These are phyloP conservation scores for Stylonectria norvegica DNA, from an alignment of 2,329 filamentous ascomycete species.

Conservation along the genomic window DNA sequence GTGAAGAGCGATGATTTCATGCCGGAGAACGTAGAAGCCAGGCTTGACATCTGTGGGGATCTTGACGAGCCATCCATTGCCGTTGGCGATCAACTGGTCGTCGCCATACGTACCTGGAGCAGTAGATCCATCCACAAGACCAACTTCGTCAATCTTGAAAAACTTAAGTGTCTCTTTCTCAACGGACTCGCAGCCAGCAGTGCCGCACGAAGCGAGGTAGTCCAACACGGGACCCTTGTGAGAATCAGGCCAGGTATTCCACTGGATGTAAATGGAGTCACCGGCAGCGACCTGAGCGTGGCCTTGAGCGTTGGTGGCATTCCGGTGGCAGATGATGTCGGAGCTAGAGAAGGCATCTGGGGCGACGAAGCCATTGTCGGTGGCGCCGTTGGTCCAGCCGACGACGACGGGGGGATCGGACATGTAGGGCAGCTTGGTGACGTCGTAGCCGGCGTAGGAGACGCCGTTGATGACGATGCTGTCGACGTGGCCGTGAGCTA, in stretches of 20 bases:
- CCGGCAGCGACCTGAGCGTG: constrained; percentile 40
- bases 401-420: constrained; percentile 21
- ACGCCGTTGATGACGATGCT: constrained; percentile 26
- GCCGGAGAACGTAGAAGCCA: constrained; percentile 47
- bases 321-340: constrained; percentile 49
- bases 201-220: constrained; percentile 58
- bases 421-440: constrained; percentile 17
- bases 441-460: constrained; percentile 22
- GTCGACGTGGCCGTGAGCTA: constrained; percentile 29
- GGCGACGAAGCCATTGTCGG: constrained; percentile 51
- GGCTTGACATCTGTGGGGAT: constrained; percentile 35
- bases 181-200: constrained; percentile 52
- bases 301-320: constrained; percentile 36
- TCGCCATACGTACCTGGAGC: constrained; percentile 36
- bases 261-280: constrained; percentile 38
- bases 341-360: constrained; percentile 35
- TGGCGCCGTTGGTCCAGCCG: constrained; percentile 41
- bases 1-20: constrained; percentile 53
- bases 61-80: constrained; percentile 33
- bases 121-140: constrained; percentile 46
- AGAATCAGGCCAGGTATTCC: constrained; percentile 41
- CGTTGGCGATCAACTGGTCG: constrained; percentile 42
- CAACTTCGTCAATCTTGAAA: constrained; percentile 62
- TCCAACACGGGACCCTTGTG: constrained; percentile 57
- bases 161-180: constrained; percentile 54